Base-by-base conservation (phyloP, 352 stramenopile species). In the Peronospora farinosa region DNA sequence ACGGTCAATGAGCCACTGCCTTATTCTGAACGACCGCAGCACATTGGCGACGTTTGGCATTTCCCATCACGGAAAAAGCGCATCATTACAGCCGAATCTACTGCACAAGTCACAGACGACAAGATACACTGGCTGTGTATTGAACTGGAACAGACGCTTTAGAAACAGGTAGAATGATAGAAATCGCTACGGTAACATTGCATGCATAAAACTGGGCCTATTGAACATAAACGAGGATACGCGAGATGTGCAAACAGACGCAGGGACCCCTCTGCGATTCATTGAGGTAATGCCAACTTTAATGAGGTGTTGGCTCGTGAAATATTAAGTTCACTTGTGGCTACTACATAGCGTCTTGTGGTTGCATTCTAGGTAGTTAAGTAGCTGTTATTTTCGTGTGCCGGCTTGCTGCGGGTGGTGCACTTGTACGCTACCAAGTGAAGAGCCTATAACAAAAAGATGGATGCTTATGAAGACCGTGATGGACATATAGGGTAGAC, bases 11-110 rank as follows among this genome's bases (percentile, higher is more conserved):
- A 92, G 58, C 82, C 82, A 12, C 21, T 66, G 7, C 57, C 69
- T 30, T 92, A 72, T 43, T 92, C 82, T 0, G 54, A 59, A 15
- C 76, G 77, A 0, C 62, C 71, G 27, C 82, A 92, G 57, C 72
- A 61, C 32, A 37, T 87, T 28, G 73, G 62, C 21, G 53, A 65
- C 19, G 67, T 57, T 12, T 92, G 82, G 82, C 76, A 92, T 54
- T 92, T 92, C 45, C 79, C 80, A 17, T 17, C 38, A 1, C 37
- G 25, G 56, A 27, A 16, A 40, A 28, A 40, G 30, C 17, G 19
- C 41, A 48, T 42, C 54, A 52, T 33, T 10, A 48, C 51, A 28
- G 47, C 35, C 13, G 31, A 21, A 9, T 19, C 30, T 30, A 5
- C 4, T 32, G 36, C 15, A 57, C 33, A 56, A 41, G 54, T 56